Conservation (phyloP, 441 rosid species). For the Erodium trifolium region DNA sequence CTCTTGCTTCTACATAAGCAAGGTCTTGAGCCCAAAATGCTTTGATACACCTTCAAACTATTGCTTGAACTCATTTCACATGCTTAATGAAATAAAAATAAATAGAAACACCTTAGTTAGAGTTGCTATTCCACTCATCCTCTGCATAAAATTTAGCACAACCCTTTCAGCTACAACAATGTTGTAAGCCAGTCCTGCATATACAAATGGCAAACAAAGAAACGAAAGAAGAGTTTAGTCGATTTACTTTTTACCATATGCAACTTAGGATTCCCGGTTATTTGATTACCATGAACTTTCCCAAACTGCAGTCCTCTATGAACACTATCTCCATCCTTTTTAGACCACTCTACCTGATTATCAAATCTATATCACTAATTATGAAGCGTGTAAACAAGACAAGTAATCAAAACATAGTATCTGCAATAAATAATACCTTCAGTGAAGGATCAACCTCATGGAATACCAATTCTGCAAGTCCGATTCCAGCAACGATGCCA, state of each 20-base stretch:
- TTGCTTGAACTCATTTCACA: conserved; percentile 12
- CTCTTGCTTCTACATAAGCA: too few species aligned
- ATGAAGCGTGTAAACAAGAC: conserved; percentile 17
- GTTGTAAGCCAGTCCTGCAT: conserved; percentile 65
- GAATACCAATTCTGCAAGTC: conserved; percentile 77
- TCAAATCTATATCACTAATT: conserved; percentile 15
- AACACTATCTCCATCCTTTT: conserved; percentile 72
- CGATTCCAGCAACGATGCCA: conserved; percentile 72
- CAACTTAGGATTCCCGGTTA: neutral
- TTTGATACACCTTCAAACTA: neutral
- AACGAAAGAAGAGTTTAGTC: neutral
- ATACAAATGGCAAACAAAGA: conserved; percentile 1
- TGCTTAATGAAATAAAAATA: conserved; percentile 12
- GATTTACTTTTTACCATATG: neutral
- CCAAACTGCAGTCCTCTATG: conserved; percentile 83
- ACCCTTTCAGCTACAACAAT: conserved; percentile 88
- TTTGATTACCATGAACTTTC: conserved; percentile 53
- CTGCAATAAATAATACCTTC: conserved; percentile 35
- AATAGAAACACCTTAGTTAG: conserved; percentile 54
- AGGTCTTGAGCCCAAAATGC: too few species aligned
- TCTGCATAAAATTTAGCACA: conserved; percentile 86
- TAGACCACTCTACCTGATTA: conserved; percentile 74
- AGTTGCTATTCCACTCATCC: conserved; percentile 97
- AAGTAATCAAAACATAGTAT: conserved; percentile 14
- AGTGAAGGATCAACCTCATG: conserved; percentile 70